Conservation (phyloP, 148 eudicot species). For the Heliosperma pusillum region DNA sequence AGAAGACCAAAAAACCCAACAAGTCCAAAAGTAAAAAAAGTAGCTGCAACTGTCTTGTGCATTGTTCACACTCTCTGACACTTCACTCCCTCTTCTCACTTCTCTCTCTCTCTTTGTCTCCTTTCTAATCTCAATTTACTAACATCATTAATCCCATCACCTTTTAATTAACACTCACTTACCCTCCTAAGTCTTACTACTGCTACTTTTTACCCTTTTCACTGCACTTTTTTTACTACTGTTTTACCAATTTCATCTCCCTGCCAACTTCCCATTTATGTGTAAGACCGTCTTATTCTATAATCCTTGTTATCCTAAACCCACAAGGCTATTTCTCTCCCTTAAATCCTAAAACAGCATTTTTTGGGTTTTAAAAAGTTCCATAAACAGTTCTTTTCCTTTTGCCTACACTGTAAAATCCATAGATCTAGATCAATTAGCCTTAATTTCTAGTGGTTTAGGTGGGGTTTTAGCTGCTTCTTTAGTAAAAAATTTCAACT, state of each 20-base stretch:
- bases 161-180: conserved; percentile 4
- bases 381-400: conserved; percentile 5
- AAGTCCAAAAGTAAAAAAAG: conserved; percentile 8
- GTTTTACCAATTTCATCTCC: background rate
- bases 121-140: background rate
- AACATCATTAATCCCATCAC: conserved; percentile 11
- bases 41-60: background rate
- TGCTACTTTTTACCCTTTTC: background rate
- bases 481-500: conserved; percentile 6
- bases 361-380: background rate
- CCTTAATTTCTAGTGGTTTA: background rate
- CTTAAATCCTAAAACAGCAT: conserved; percentile 11
- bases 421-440: conserved; percentile 20
- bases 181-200: no score
- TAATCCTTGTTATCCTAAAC: background rate
- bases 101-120: conserved; percentile 14
- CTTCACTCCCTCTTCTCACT: background rate
- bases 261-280: conserved; percentile 2
- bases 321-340: background rate
- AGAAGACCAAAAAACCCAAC: background rate
- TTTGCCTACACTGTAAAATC: background rate
- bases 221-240: background rate
- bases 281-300: no score
- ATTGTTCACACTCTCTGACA: no score
- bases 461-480: conserved; percentile 19